phyloP scores from a whole-genome alignment of 345 rosid species.

The Rubroshorea leprosula region DNA sequence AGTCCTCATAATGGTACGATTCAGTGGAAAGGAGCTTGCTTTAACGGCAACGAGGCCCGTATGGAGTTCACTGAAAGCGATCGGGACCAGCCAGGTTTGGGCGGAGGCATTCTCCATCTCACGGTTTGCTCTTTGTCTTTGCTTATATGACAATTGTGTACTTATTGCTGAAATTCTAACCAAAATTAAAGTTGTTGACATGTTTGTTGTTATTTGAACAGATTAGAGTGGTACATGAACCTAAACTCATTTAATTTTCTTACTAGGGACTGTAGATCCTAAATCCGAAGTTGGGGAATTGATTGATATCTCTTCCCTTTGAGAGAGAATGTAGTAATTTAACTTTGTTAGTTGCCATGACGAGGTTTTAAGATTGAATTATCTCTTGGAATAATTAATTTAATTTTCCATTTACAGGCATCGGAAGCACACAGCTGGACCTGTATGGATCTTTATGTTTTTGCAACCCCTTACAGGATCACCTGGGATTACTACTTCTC shows the following conservation, averaged over 20 bases:
- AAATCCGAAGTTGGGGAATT: neutral
- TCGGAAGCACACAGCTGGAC: constrained; percentile 89
- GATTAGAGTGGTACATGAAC: no score
- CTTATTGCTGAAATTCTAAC: neutral
- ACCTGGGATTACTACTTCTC: constrained; percentile 97
- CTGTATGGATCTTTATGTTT: constrained; percentile 94
- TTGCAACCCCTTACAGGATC: constrained; percentile 92
- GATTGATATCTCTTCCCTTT: neutral
- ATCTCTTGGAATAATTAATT: neutral
- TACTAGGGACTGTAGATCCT: neutral
- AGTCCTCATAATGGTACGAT: constrained; percentile 52
- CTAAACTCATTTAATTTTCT: no score
- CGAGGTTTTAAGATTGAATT: neutral
- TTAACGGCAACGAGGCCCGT: constrained; percentile 67
- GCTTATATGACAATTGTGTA: neutral
- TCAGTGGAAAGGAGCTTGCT: constrained; percentile 93
- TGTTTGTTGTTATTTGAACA: neutral
- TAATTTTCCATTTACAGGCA: constrained; percentile 42
- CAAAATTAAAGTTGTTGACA: neutral
- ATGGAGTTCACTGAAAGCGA: constrained; percentile 61
- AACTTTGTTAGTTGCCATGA: neutral
- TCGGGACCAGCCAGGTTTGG: constrained; percentile 50
- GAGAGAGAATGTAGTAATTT: neutral
- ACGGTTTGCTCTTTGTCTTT: constrained; percentile 38
- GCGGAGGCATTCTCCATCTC: constrained; percentile 82